Evolutionary conservation across 768 basidiomycete species (phyloP).

Genomic region (Leucocoprinus leucothites): DNA sequence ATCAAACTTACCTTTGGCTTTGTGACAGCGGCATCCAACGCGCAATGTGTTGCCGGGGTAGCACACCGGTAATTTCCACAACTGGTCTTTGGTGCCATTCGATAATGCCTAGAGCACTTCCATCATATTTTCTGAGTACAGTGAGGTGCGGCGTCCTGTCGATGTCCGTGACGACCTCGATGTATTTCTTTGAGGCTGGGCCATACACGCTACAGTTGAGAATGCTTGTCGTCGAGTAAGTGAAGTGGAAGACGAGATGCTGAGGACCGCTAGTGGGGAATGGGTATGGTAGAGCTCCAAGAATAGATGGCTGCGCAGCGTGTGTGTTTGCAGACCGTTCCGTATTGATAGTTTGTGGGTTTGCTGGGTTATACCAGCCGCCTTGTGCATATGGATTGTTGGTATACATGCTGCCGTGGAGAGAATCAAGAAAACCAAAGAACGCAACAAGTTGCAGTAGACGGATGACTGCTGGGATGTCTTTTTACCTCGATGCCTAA

Average conservation of each 20-base stretch:
- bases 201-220: conserved; percentile 43
- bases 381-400: conserved; percentile 17
- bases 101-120: conserved; percentile 36
- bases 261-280: not conserved
- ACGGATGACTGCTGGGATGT: not conserved
- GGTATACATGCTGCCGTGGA: conserved; percentile 12
- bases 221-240: conserved; percentile 34
- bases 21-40: conserved; percentile 42
- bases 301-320: conserved; percentile 12
- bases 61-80: conserved; percentile 34
- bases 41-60: conserved; percentile 29
- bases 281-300: conserved; percentile 17
- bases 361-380: conserved; percentile 14
- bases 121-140: conserved; percentile 19
- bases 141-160: conserved; percentile 19
- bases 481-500: not conserved
- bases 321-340: conserved; percentile 11
- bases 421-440: not conserved
- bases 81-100: conserved; percentile 42
- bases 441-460: not conserved
- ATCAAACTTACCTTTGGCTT: conserved; percentile 33
- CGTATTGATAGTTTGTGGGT: conserved; percentile 14
- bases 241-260: conserved; percentile 40
- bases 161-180: conserved; percentile 36
- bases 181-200: conserved; percentile 36